phyloP scores from a whole-genome alignment of 208 protist species.

The Tetramitus jugosus region DNA sequence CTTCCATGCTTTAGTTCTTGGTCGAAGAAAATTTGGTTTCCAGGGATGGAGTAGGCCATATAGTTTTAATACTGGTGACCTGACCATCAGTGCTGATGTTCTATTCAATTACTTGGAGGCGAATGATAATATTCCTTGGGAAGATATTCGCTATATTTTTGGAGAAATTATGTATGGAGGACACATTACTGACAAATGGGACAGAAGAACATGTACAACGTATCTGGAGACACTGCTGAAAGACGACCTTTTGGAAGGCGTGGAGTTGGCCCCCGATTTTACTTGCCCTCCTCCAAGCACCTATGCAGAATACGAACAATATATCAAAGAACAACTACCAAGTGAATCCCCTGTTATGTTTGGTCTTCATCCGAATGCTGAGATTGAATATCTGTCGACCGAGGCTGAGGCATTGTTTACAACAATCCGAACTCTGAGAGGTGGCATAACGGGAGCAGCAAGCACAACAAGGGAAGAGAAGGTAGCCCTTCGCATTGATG shows the following conservation, averaged over 20 bases:
- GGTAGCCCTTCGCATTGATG: constrained; percentile 41
- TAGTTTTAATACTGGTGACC: constrained; percentile 64
- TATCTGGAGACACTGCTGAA: constrained; percentile 42
- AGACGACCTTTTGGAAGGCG: constrained; percentile 49
- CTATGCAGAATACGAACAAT: constrained; percentile 53
- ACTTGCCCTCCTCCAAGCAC: constrained; percentile 31
- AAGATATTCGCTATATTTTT: constrained; percentile 72
- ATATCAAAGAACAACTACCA: constrained; percentile 58
- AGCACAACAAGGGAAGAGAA: constrained; percentile 32
- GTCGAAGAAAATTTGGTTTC: constrained; percentile 60
- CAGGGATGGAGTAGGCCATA: constrained; percentile 63
- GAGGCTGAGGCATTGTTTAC: constrained; percentile 52
- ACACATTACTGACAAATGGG: constrained; percentile 71
- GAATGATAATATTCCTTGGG: constrained; percentile 62
- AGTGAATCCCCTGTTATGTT: constrained; percentile 61
- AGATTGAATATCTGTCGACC: constrained; percentile 64
- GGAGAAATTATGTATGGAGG: constrained; percentile 81
- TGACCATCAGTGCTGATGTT: constrained; percentile 55
- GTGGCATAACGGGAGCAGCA: constrained; percentile 23
- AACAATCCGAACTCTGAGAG: constrained; percentile 53
- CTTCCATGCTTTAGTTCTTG: constrained; percentile 69
- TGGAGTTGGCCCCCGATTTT: constrained; percentile 54
- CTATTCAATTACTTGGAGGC: constrained; percentile 67
- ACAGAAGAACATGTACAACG: constrained; percentile 53
- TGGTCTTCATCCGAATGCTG: constrained; percentile 72